These are phyloP conservation scores for Saccharomycopsis sp. DNA, from an alignment of 805 yeast species.

Conservation along the genomic window DNA sequence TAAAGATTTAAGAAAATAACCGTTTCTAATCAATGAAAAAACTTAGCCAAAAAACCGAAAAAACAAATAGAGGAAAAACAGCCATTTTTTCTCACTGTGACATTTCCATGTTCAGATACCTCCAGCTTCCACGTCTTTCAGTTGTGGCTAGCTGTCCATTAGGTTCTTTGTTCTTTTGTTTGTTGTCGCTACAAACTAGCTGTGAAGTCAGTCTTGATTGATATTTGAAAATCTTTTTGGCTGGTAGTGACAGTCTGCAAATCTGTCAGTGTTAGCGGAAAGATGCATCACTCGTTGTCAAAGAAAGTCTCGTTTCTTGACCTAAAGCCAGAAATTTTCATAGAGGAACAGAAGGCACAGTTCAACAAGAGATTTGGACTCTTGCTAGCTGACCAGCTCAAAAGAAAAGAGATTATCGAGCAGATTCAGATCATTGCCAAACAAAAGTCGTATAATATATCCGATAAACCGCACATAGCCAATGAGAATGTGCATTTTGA, in stretches of 20 bases:
- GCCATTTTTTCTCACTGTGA: neutral
- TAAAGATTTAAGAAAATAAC: neutral
- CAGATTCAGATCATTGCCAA: slow-evolving; percentile 18
- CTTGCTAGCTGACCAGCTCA: slow-evolving; percentile 17
- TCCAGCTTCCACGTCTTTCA: neutral
- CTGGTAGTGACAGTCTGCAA: too few species aligned
- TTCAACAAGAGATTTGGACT: slow-evolving; percentile 4
- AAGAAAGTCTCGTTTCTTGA: neutral
- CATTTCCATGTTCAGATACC: neutral
- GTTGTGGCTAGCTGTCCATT: neutral
- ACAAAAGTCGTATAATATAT: slow-evolving; percentile 10
- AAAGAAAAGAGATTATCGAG: slow-evolving; percentile 17
- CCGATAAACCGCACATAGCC: slow-evolving; percentile 13
- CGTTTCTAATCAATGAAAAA: neutral
- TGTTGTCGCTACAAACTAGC: too few species aligned
- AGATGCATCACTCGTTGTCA: neutral
- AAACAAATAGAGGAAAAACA: neutral
- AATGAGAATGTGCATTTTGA: slow-evolving; percentile 15
- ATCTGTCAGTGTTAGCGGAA: too few species aligned
- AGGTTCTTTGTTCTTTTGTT: neutral
- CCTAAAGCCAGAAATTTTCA: neutral
- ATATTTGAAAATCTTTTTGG: too few species aligned
- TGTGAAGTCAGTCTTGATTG: too few species aligned
- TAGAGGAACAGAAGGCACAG: neutral
- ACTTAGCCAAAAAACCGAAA: neutral